Base-by-base conservation (phyloP, 352 stramenopile genomes). In the Pythium sukuiense region DNA sequence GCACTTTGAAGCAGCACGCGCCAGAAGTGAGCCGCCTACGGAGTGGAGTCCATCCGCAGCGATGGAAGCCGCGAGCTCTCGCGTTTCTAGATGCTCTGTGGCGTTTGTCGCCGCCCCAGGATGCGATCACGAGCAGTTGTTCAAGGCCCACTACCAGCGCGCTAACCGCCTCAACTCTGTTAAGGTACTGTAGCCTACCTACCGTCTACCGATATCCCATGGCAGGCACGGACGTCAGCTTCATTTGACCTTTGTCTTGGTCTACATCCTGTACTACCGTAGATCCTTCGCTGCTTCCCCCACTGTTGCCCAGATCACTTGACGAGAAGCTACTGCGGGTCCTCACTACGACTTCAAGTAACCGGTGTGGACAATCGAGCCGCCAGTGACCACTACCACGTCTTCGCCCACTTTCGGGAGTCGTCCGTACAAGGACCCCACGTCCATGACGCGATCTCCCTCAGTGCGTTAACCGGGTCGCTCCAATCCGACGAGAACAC, bases 221-320 rank as follows among this genome's bases (percentile, higher is more conserved):
- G n/a, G n/a, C n/a, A n/a, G n/a, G n/a, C n/a, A n/a, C n/a, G n/a
- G n/a, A n/a, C n/a, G n/a, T n/a, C 32, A 9, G 5, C 32, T 4
- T 9, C 32, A 37, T 37, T 37, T 9, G 32, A 37, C 32, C 32
- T 37, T 37, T 37, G 32, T 37, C n/a, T n/a, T n/a, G n/a, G n/a
- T n/a, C n/a, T n/a, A n/a, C n/a, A 37, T 37, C 32, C 32, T n/a
- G n/a, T n/a, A n/a, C n/a, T n/a, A n/a, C n/a, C 11, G 6, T 55
- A 29, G 20, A 35, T n/a, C n/a, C 14, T 33, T 14, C 49, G 73
- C 2, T 85, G 77, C 58, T 85, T 85, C 62, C 62, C 74, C 77
- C 74, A 85, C 46, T 85, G 74, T 60, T 81, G 77, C 49, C 74
- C 74, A 9, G 70, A 76, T 24, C 72, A 82, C 57, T 55, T 77